Base-by-base conservation (phyloP, 805 yeast genomes). In the Yamadazyma takamatsuzukensis region DNA sequence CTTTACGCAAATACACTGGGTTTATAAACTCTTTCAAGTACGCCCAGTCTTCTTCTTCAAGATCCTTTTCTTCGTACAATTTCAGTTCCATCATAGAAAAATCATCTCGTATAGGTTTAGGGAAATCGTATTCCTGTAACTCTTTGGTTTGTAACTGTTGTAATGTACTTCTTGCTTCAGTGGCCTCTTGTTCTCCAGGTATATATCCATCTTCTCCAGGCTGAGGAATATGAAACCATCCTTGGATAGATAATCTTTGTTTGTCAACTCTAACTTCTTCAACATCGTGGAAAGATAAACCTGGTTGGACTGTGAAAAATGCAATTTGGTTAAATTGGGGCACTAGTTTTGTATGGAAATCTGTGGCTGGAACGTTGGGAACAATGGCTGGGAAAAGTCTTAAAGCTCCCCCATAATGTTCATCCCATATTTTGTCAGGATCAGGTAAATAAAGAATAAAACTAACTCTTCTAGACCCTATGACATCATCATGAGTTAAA, bases 191-290 rank as follows among this genome's bases (percentile, higher is more conserved):
- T 52, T 87, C 96, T 5, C 94, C 95, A 22, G 76, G 77, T 13
- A 78, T 72, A 50, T 58, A 90, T 0, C 97, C 97, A 21, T 74
- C 78, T 59, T 93, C 99, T 7, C 95, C 97, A 8, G 64, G 64
- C 54, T 93, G 97, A 3, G 99, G 99, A 32, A 89, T 85, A 57
- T 93, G 99, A 54, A 90, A 94, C 99, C 99, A 94, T 1, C 99
- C 99, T 51, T 93, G 96, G 39, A 93, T 86, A 0, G 96, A 85
- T 21, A 93, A 64, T 51, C 99, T 72, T 42, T 88, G 95, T 52
- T 82, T 85, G 51, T 89, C 95, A 2, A 80, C 95, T 40, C 81
- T 74, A 1, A 94, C 98, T 56, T 93, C 98, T 61, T 94, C 97
- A 9, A 93, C 99, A 49, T 94, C 98, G 56, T 93, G 99, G 72